Evolutionary conservation across 2,329 filamentous ascomycete genomes (phyloP).

Genomic region (Cladorrhinum sp.): DNA sequence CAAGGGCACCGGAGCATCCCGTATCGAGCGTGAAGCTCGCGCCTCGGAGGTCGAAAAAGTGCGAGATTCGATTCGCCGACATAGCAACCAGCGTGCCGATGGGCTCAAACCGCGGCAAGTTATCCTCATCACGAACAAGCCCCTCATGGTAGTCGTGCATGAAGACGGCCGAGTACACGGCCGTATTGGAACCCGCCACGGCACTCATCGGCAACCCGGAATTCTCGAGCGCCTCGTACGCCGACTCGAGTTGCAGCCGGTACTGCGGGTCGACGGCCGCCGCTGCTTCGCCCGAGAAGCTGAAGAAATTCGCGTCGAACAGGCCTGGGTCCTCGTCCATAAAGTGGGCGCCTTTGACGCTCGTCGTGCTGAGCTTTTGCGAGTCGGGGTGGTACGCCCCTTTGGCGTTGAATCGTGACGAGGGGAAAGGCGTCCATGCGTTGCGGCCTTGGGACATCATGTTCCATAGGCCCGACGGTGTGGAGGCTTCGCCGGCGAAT

Average conservation of each 20-base stretch:
- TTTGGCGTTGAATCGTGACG: conserved; percentile 26
- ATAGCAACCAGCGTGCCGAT: background rate
- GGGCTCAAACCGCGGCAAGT: background rate
- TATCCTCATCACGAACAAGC: background rate
- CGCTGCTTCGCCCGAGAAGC: background rate
- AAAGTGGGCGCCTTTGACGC: conserved; percentile 2
- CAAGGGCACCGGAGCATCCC: conserved; percentile 13
- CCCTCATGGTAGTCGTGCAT: background rate
- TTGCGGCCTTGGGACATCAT: conserved; percentile 25
- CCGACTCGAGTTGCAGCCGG: conserved; percentile 3
- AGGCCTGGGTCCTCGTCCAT: background rate
- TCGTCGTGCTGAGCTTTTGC: background rate
- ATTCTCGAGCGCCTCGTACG: conserved; percentile 6
- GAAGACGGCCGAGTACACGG: background rate
- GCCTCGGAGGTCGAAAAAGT: conserved; percentile 17
- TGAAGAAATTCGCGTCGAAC: conserved; percentile 7
- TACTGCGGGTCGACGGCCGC: conserved; percentile 2
- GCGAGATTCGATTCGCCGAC: conserved; percentile 16
- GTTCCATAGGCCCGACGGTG: conserved; percentile 28
- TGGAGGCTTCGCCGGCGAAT: conserved; percentile 27
- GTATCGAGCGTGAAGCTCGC: conserved; percentile 17
- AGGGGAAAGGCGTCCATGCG: conserved; percentile 25
- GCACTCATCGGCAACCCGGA: background rate
- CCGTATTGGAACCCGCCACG: conserved; percentile 3
- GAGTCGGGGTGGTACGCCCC: conserved; percentile 25